Evolutionary conservation across 2,329 filamentous ascomycete species (phyloP).

Genomic region (Aplosporella prunicola): DNA sequence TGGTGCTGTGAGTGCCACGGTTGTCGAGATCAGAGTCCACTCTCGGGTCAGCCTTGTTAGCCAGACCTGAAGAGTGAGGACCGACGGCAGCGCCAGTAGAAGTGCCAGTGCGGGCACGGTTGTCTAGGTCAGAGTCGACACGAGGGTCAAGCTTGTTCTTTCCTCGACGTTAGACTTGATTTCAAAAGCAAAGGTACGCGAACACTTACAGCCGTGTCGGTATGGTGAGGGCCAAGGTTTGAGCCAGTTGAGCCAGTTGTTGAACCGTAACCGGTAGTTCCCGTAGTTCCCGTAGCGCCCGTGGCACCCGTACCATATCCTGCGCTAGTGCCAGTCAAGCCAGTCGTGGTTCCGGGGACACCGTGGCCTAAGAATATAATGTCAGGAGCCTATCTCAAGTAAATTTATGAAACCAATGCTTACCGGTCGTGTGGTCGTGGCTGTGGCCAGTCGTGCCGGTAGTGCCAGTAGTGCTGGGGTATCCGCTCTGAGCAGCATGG

Average conservation of each 20-base stretch:
- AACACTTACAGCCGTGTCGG: not conserved
- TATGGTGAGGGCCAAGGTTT: conserved; percentile 8
- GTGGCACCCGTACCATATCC: too few species aligned
- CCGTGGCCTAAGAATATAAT: too few species aligned
- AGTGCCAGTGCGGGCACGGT: conserved; percentile 4
- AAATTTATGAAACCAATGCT: too few species aligned
- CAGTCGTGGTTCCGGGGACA: too few species aligned
- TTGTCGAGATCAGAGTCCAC: conserved; percentile 6
- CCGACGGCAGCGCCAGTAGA: conserved; percentile 3
- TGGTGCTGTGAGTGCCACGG: not conserved
- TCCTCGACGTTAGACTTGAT: too few species aligned
- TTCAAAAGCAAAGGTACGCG: too few species aligned
- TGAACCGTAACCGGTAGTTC: too few species aligned
- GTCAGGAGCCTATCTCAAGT: too few species aligned
- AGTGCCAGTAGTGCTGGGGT: conserved; percentile 8
- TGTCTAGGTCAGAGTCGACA: conserved; percentile 6
- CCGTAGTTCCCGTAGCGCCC: too few species aligned
- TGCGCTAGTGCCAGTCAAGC: too few species aligned
- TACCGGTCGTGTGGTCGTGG: too few species aligned
- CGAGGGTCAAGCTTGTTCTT: conserved; percentile 8
- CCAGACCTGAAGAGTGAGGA: conserved; percentile 3
- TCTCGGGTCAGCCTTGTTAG: conserved; percentile 7
- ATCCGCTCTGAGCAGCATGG: conserved; percentile 16
- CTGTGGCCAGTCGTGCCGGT: conserved; percentile 1
- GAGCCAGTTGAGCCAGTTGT: too few species aligned